Base-by-base conservation (phyloP, 179 eudicot genomes). In the Vitellaria paradoxa region DNA sequence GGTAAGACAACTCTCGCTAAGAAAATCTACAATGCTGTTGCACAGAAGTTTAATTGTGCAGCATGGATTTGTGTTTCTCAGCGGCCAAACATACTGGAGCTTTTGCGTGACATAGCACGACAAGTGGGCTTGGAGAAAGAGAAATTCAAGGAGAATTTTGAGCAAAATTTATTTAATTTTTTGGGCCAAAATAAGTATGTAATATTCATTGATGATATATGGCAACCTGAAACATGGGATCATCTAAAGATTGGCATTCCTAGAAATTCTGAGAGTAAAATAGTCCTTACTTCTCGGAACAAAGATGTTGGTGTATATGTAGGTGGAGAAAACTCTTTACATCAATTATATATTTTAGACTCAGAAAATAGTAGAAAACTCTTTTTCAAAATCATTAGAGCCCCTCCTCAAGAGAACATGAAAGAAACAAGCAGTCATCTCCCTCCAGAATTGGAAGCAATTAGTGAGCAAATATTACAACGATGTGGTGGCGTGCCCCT, bases 1-100 rank as follows among this genome's bases (percentile, higher is more conserved):
- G 81, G 81, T 2, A 79, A 79, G 55, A 79, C 81, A 6, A 73
- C 77, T 0, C 73, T 79, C 3, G 81, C 81, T 20, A 79, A 67
- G 74, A 73, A 73, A 46, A 72, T 66, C 12, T 73, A 52, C 55
- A 40, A 66, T 10, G 18, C 42, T n/a, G 62, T 53, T 12, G 24
- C 47, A 50, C 1, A 15, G 0, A 6, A 18, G 0, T 78, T 72
- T 45, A 9, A 65, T 0, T 23, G 55, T 23, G 5, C 65, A 30
- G 81, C 81, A 10, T 26, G 50, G 72, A 12, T 79, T 49, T 79
- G 65, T 56, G 81, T 79, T 11, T 79, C 77, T 40, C 46, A 67
- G n/a, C 5, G 57, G 9, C 77, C 81, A 59, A 60, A 6, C 67
- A 59, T 18, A 59, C 13, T 0, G 0, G 21, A 59, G 1, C 63